Conservation (phyloP, 1,284 basidiomycete genomes). For the Ustilago shanxiensis region DNA sequence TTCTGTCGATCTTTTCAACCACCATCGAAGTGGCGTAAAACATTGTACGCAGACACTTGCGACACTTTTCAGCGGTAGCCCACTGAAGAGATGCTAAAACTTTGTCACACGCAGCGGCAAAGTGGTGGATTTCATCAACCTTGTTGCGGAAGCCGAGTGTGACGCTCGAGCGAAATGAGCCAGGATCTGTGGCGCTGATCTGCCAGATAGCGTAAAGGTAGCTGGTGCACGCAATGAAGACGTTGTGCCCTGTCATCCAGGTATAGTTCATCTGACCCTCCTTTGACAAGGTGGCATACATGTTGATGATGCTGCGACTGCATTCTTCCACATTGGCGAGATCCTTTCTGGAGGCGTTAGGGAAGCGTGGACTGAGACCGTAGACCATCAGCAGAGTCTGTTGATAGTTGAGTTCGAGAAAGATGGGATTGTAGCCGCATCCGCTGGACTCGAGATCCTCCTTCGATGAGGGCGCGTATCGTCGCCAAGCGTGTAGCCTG, state of each 20-base stretch:
- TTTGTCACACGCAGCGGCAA: slow-evolving; percentile 48
- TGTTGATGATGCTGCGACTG: slow-evolving; percentile 56
- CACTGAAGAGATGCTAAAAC: slow-evolving; percentile 49
- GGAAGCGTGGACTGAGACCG: slow-evolving; percentile 50
- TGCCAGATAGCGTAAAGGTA: slow-evolving; percentile 53
- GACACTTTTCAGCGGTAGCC: slow-evolving; percentile 51
- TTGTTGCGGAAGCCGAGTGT: slow-evolving; percentile 46
- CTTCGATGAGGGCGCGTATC: slow-evolving; percentile 49
- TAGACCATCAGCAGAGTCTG: slow-evolving; percentile 56
- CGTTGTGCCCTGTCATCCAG: slow-evolving; percentile 55
- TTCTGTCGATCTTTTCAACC: slow-evolving; percentile 49
- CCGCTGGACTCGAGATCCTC: slow-evolving; percentile 39
- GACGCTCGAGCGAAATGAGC: slow-evolving; percentile 36
- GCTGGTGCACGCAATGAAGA: slow-evolving; percentile 49
- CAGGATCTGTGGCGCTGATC: slow-evolving; percentile 46
- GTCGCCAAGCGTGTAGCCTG: slow-evolving; percentile 46
- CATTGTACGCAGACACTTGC: slow-evolving; percentile 51
- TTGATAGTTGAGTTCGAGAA: slow-evolving; percentile 56
- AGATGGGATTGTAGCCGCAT: slow-evolving; percentile 56
- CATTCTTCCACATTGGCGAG: slow-evolving; percentile 51
- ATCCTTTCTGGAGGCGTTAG: slow-evolving; percentile 44
- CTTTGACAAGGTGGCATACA: slow-evolving; percentile 53
- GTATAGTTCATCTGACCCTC: slow-evolving; percentile 55
- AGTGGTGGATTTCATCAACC: slow-evolving; percentile 53
- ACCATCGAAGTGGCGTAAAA: slow-evolving; percentile 49